These are phyloP conservation scores for Acanthamoeba rhysodes DNA, from an alignment of 208 protist genomes.

Conservation along the genomic window DNA sequence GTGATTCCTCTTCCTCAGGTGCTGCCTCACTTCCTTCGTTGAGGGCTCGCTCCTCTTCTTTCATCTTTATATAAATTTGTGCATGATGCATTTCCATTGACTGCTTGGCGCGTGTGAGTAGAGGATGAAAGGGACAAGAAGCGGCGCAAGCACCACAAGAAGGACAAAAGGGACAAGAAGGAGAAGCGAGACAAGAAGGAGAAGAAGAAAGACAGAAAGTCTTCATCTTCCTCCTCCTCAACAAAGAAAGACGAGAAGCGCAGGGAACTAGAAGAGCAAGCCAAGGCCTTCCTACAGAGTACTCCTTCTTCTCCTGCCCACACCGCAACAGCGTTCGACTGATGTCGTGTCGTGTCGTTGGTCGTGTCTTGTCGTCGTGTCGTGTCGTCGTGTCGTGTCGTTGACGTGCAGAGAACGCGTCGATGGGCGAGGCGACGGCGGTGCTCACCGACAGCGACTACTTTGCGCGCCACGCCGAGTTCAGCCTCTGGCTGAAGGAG, in stretches of 20 bases:
- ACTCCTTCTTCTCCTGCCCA: neutral
- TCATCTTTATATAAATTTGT: neutral
- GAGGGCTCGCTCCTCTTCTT: neutral
- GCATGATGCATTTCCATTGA: neutral
- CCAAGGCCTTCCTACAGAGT: constrained; percentile 10
- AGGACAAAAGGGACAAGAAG: constrained; percentile 54
- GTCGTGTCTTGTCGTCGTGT: too few relatives aligned
- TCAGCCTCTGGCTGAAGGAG: constrained; percentile 58
- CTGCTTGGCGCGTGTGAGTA: neutral
- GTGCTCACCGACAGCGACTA: constrained; percentile 51
- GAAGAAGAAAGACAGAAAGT: constrained; percentile 41
- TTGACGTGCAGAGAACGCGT: neutral
- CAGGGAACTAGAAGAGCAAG: neutral
- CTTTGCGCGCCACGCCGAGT: constrained; percentile 36
- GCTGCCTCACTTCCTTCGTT: neutral
- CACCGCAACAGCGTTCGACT: neutral
- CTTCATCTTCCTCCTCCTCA: neutral
- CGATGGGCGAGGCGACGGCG: neutral
- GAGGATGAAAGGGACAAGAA: constrained; percentile 11
- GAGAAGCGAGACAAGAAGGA: constrained; percentile 21
- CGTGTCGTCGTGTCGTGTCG: neutral
- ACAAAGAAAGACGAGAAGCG: neutral
- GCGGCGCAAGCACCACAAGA: constrained; percentile 2
- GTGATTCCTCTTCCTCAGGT: constrained; percentile 3
- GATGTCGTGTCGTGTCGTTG: too few relatives aligned